Conservation (phyloP, 2,329 filamentous ascomycete species). For the Aphanoascus verrucosus region DNA sequence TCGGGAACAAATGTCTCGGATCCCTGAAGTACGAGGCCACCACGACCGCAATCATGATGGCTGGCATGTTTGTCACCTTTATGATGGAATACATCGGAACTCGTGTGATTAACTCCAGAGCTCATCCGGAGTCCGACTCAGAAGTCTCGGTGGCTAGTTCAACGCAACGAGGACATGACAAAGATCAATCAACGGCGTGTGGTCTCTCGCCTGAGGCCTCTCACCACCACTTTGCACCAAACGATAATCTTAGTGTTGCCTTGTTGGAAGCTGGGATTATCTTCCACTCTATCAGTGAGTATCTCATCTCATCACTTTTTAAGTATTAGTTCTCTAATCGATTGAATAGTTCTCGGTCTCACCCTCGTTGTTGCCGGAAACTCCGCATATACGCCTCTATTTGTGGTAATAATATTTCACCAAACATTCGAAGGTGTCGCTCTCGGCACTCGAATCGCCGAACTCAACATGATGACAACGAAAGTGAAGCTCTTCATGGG, state of each 20-base stretch:
- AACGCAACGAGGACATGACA: constrained; percentile 14
- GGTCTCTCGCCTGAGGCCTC: constrained; percentile 11
- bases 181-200: constrained; percentile 16
- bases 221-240: constrained; percentile 22
- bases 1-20: constrained; percentile 57
- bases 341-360: constrained; percentile 49
- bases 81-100: constrained; percentile 57
- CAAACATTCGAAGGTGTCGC: constrained; percentile 70
- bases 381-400: constrained; percentile 42
- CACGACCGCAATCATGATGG: constrained; percentile 61
- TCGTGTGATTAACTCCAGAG: constrained; percentile 40
- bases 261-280: constrained; percentile 64
- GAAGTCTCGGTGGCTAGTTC: constrained; percentile 20
- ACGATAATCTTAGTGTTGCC: constrained; percentile 47
- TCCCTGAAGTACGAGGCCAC: constrained; percentile 57
- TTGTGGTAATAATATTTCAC: constrained; percentile 62
- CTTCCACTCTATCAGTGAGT: constrained; percentile 60
- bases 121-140: constrained; percentile 20
- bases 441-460: constrained; percentile 33
- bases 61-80: constrained; percentile 62
- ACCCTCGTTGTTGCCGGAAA: constrained; percentile 48
- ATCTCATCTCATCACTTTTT: constrained; percentile 28
- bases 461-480: constrained; percentile 33
- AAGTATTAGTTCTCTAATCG: background rate
- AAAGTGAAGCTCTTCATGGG: constrained; percentile 49